Base-by-base conservation (phyloP, 176 grass and related monocot species). In the Otatea glauca region DNA sequence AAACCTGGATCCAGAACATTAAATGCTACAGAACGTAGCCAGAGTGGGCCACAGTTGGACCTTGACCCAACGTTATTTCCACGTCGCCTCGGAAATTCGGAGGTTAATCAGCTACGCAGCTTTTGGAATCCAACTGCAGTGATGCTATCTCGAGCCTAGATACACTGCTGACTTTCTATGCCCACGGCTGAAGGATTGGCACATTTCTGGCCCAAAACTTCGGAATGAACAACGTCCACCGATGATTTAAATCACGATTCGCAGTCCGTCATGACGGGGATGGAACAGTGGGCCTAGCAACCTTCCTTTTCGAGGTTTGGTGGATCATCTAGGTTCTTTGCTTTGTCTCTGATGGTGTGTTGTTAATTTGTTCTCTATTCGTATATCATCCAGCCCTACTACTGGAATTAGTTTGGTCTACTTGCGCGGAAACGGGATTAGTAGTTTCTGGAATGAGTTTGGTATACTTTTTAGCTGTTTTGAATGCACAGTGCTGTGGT, bases 301-400 rank as follows among this genome's bases (percentile, higher is more conserved):
- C 44, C 27, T 16, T 18, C 56, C 18, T 37, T 90, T 82, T 15
- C 13, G 29, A 35, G 65, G 21, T 37, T 86, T 56, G 65, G 78
- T 72, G 1, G 54, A 45, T 72, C 78, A 35, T 82, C 35, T 65
- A 59, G 59, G 39, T 45, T 71, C 42, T 45, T 12, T 16, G 2
- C 20, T 55, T 44, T 76, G 53, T 53, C 53, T 37, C 44, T 20
- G 12, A 16, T 47, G 23, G 47, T 5, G 45, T 56, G 66, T 55
- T 69, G 78, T n/a, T 32, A 85, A 43, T 62, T 71, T 82, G n/a
- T 70, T 82, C 35, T 76, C 45, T 72, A 14, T 64, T 38, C 25
- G 15, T 24, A 13, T 41, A 32, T 77, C 41, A 16, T 32, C 25
- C 21, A n/a, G 61, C 15, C 5, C 16, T 37, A 37, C 4, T 14